Conservation (phyloP, 2,329 filamentous ascomycete species). For the Aspergillus quadrilineatus region DNA sequence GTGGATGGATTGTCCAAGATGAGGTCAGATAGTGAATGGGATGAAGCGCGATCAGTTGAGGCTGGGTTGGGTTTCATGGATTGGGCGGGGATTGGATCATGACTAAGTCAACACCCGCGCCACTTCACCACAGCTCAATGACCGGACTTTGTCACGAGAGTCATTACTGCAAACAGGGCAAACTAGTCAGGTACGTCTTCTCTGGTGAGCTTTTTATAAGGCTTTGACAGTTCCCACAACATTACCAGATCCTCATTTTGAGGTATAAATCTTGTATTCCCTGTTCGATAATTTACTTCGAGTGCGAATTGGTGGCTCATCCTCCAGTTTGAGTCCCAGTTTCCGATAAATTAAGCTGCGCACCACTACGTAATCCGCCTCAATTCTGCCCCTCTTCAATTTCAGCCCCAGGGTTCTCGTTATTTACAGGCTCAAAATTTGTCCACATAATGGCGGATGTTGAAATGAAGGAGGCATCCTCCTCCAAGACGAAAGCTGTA, state of each 20-base stretch:
- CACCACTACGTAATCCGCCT: constrained; percentile 20
- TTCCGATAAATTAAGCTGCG: not conserved
- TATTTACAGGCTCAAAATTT: not conserved
- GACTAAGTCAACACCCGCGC: constrained; percentile 21
- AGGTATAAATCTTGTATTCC: not conserved
- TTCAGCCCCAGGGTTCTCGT: not conserved
- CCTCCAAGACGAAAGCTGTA: constrained; percentile 54
- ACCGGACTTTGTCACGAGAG: not conserved
- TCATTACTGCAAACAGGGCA: constrained; percentile 21
- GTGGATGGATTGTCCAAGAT: constrained; percentile 8
- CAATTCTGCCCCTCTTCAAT: constrained; percentile 14
- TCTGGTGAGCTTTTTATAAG: not conserved
- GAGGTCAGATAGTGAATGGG: not conserved
- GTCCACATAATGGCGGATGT: constrained; percentile 77
- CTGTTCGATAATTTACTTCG: not conserved
- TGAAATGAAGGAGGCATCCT: constrained; percentile 87
- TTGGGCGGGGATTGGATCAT: constrained; percentile 24
- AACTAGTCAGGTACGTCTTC: constrained; percentile 8
- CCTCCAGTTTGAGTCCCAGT: not conserved
- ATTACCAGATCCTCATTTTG: not conserved
- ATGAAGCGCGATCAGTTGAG: constrained; percentile 2
- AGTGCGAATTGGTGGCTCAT: not conserved
- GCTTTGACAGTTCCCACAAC: not conserved
- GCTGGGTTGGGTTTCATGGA: constrained; percentile 13
- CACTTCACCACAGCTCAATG: not conserved